Evolutionary conservation across 257 asterid species (phyloP).

Genomic region (Lycium ferocissimum): DNA sequence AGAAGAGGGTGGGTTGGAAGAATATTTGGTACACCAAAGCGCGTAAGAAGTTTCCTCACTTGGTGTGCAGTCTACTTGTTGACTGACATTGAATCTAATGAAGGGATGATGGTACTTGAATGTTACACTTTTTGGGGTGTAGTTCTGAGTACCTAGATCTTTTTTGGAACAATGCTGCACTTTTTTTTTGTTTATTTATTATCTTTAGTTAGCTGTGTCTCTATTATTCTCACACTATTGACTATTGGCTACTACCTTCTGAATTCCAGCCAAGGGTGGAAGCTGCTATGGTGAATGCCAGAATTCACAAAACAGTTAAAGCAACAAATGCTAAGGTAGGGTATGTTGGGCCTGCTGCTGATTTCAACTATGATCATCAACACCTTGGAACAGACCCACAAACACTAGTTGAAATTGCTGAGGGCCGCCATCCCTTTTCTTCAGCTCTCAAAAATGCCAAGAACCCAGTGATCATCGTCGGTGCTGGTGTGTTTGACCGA

Average conservation of each 20-base stretch:
- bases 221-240: neutral
- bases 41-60: neutral
- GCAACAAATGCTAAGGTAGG: conserved; percentile 92
- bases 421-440: conserved; percentile 79
- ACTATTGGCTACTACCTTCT: conserved; percentile 27
- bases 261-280: conserved; percentile 88
- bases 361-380: conserved; percentile 86
- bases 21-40: neutral
- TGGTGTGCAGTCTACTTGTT: neutral
- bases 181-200: neutral
- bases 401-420: conserved; percentile 72
- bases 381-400: conserved; percentile 90
- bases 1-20: neutral
- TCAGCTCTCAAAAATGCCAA: conserved; percentile 74
- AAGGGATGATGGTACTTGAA: neutral
- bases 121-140: neutral
- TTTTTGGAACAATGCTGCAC: neutral
- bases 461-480: conserved; percentile 83
- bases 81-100: neutral
- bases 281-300: conserved; percentile 98
- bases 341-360: conserved; percentile 82
- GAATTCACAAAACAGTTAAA: conserved; percentile 83
- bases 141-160: neutral
- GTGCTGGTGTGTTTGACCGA: conserved; percentile 83
- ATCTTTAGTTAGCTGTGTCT: conserved; percentile 22